Evolutionary conservation across 1,284 basidiomycete species (phyloP), one percentile per base, ranked within the genome.

Genomic region (Rhodotorula glutinis): DNA sequence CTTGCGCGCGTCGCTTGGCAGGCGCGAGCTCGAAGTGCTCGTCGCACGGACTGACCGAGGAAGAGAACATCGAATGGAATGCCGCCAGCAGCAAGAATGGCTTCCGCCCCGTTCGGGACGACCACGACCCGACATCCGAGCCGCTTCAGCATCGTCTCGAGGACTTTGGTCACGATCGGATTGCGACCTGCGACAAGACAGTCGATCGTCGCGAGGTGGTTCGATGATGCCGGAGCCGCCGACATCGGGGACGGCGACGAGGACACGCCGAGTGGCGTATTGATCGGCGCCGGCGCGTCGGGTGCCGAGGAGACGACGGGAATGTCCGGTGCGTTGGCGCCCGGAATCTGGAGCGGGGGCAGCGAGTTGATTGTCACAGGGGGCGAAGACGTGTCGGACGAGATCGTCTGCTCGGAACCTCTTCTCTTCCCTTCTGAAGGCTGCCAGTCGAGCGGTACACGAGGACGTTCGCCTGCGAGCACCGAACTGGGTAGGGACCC

Each of bases 131-230:
- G 87, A 79, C 93, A 97, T 1, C 95, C 95, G 71, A 98, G 84
- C 53, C 93, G 87, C 66, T 89, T 88, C 58, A 98, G 84, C 56
- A 98, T 80, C 0, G 91, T 96, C 80, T 98, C 94, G 65, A 98
- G 87, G 56, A 97, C 94, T 82, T 93, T 95, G 62, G 89, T 91
- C 0, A 91, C 93, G 75, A 94, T 76, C 1, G 95, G 95, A 77
- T 98, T 98, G 77, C 98, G 93, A 78, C 98, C 96, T 0, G 94
- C 96, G 55, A 99, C 84, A 44, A 99, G 80, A 75, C 92, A 94
- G 27, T 91, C 93, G 61, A 98, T 87, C 25, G 88, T 76, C 43
- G 76, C 61, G 40, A 63, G 61, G 57, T 38, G 62, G 62, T n/a
- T 61, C 52, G 66, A 38, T 11, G 11, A n/a, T 4, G 62, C 23